phyloP scores from a whole-genome alignment of 495 filamentous ascomycete genomes.

The Hypomontagnella submonticulosa region DNA sequence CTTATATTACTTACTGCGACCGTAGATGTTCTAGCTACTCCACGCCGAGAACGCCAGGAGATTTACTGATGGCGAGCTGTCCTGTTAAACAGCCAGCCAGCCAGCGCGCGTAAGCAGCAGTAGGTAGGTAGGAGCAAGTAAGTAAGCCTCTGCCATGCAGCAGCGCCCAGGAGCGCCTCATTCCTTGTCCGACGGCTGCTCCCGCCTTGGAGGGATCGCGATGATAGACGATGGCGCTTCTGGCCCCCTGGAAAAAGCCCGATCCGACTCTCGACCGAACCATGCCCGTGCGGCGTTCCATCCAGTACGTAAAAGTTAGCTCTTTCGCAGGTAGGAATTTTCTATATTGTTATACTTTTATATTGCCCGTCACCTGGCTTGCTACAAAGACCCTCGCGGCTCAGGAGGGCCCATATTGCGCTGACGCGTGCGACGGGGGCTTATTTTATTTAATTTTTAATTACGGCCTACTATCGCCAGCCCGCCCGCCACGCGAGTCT shows the following conservation, averaged over 20 bases:
- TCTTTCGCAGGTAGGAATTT: not conserved
- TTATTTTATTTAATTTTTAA: not conserved
- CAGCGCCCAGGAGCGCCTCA: constrained; percentile 1
- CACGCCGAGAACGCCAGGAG: too few species aligned
- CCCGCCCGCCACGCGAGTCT: constrained; percentile 1
- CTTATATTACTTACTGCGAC: constrained; percentile 3
- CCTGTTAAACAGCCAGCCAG: too few species aligned
- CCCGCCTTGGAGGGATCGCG: constrained; percentile 14
- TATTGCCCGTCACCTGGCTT: too few species aligned
- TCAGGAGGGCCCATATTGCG: constrained; percentile 22
- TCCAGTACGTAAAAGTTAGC: constrained; percentile 39
- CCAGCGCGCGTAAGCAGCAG: constrained; percentile 1
- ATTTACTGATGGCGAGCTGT: too few species aligned
- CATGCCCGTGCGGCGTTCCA: constrained; percentile 24
- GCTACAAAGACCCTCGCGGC: not conserved
- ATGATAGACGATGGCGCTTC: constrained; percentile 1
- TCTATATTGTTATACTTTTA: too few species aligned
- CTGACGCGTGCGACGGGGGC: constrained; percentile 23
- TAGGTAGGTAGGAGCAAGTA: too few species aligned
- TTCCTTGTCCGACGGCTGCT: constrained; percentile 25
- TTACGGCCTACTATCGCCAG: not conserved
- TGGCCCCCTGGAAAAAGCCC: constrained; percentile 3
- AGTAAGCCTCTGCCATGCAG: not conserved
- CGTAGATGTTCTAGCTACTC: too few species aligned
- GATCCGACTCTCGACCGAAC: not conserved